A percentile compares a stretch with the other conserved stretches of the same genome.
Conservation (phyloP, 2,329 filamentous ascomycete species). For the Decorospora gaudefroyi region DNA sequence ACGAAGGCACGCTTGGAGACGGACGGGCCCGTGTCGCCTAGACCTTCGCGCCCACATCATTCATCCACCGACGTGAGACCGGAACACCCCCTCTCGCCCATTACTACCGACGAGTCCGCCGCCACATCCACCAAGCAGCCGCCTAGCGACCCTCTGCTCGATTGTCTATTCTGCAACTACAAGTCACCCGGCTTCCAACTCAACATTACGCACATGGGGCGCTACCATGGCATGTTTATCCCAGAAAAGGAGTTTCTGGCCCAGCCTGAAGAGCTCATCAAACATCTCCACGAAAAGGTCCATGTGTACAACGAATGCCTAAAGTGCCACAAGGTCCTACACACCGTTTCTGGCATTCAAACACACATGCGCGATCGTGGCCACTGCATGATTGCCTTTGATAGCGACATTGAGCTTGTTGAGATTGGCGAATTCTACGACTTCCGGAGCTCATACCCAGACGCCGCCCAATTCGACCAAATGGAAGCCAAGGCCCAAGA, state of each 20-base stretch:
- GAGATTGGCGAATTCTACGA: constrained; percentile 97
- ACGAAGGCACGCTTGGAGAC: constrained; percentile 62
- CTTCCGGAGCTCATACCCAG: constrained; percentile 93
- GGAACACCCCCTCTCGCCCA: constrained; percentile 47
- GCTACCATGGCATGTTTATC: constrained; percentile 93
- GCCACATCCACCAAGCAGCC: constrained; percentile 38
- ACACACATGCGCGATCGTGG: constrained; percentile 97
- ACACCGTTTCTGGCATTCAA: constrained; percentile 78
- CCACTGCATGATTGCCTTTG: constrained; percentile 95
- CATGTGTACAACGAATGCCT: constrained; percentile 81
- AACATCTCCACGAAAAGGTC: constrained; percentile 78
- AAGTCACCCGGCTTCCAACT: constrained; percentile 74
- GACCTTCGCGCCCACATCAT: constrained; percentile 51
- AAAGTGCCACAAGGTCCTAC: constrained; percentile 82
- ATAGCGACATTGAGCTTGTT: constrained; percentile 84
- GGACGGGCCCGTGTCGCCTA: constrained; percentile 51
- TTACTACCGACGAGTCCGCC: constrained; percentile 36
- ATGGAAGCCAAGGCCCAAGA: constrained; percentile 46
- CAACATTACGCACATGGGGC: constrained; percentile 87
- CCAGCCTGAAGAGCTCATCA: constrained; percentile 78
- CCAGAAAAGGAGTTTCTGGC: constrained; percentile 85
- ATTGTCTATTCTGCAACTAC: constrained; percentile 92
- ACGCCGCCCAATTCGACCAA: constrained; percentile 67
- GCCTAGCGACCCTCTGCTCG: constrained; percentile 49
- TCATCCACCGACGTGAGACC: constrained; percentile 41